A percentile compares a stretch with the other conserved stretches of the same genome.
Evolutionary conservation across 257 asterid species (phyloP).

Genomic region (Scutellaria minor): DNA sequence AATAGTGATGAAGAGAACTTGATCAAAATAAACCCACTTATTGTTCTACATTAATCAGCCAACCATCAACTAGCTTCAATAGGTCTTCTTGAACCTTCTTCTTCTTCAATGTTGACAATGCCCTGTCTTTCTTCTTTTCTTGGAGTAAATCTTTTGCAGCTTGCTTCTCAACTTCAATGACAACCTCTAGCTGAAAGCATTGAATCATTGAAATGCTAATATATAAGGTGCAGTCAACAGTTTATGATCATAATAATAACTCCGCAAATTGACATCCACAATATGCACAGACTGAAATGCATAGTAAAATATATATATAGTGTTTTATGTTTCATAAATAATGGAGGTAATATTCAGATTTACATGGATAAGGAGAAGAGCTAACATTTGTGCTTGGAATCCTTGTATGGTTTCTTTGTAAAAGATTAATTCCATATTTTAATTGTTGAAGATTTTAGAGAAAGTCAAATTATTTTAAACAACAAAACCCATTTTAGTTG

Average conservation of each 20-base stretch:
- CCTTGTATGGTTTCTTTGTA: background rate
- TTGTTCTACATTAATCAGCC: conserved; percentile 93
- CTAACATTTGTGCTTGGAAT: background rate
- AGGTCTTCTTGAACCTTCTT: conserved; percentile 86
- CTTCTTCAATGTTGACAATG: conserved; percentile 78
- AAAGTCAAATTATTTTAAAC: background rate
- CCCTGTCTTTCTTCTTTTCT: conserved; percentile 89
- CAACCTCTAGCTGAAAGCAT: conserved; percentile 69
- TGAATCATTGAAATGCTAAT: conserved; percentile 24
- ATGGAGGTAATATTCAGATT: background rate
- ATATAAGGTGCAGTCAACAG: conserved; percentile 6
- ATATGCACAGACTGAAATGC: background rate
- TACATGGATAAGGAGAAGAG: background rate
- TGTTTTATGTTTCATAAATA: background rate
- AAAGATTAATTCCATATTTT: background rate
- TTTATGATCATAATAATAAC: background rate
- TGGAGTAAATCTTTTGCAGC: conserved; percentile 89
- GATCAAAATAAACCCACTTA: conserved; percentile 62
- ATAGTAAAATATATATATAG: background rate
- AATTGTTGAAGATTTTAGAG: conserved; percentile 1
- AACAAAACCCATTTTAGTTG: background rate
- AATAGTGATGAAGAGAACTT: too few relatives aligned
- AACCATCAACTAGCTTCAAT: conserved; percentile 84
- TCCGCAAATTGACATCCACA: background rate
- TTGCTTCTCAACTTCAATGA: conserved; percentile 89